Evolutionary conservation across 1,139 yeast genomes (phyloP), one percentile per base, ranked within the genome.

Genomic region (Diutina neorugosa): DNA sequence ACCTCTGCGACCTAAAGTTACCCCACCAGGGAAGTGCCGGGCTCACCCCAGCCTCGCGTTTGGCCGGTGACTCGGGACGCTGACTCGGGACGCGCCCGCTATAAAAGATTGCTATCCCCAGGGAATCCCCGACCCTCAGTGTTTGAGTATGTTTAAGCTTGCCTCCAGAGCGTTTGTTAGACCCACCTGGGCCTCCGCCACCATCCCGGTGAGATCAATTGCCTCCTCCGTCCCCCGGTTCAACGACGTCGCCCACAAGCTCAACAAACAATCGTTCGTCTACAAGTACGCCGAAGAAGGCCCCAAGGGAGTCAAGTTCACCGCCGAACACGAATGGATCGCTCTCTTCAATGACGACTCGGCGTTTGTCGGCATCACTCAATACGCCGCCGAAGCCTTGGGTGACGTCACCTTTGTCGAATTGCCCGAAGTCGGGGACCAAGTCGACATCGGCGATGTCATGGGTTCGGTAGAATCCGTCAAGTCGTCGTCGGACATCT

Each of bases 371-470:
- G 99, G 99, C 43, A 90, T 93, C 69, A 91, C 98, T 57, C 82
- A 80, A 63, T 91, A 93, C 67, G 99, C 99, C 40, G 86, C 96
- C 48, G 96, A 91, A 63, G 96, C 98, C n/a, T 79, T 93, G 57
- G 98, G 98, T 51, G 99, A 93, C 70, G 95, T 96, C 54, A 94
- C 98, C 18, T 93, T 77, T 68, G 85, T 90, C 58, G 99, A 93
- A 70, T 78, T 91, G 62, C 96, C 96, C 53, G 93, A 84, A 61
- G 80, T 78, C 47, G 94, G 87, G 52, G 79, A 77, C 52, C 72
- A 67, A 37, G 79, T 87, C 55, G 83, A 77, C 55, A 75, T 77
- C 54, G 96, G 96, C 54, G 98, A 90, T 59, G 74, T 93, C 16
- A 74, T 93, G 65, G 97, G 97, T 19, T 86, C 96, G 34, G 95